Evolutionary conservation across 2,329 filamentous ascomycete species (phyloP).

Genomic region (Aspergillus floridensis): DNA sequence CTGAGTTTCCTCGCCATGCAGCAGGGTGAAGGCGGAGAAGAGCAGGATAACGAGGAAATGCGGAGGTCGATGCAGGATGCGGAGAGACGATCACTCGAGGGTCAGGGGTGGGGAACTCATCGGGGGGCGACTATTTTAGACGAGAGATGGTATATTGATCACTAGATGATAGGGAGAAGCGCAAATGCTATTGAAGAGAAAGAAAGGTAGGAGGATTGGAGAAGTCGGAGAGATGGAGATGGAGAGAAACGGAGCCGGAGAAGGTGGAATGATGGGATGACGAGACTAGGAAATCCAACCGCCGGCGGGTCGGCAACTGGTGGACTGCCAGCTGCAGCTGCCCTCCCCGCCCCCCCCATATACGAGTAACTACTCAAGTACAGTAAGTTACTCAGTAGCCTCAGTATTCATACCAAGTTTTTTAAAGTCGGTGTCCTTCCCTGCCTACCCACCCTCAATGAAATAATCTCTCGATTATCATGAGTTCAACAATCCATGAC

Average conservation of each 20-base stretch:
- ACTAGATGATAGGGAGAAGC: neutral
- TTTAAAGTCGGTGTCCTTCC: no score
- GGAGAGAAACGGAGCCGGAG: neutral
- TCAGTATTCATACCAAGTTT: no score
- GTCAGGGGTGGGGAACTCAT: slow-evolving; percentile 10
- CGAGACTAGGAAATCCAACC: neutral
- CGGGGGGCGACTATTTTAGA: neutral
- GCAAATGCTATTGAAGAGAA: neutral
- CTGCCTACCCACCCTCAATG: no score
- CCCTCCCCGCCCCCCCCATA: no score
- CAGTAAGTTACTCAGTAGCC: no score
- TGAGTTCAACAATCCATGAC: no score
- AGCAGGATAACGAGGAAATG: slow-evolving; percentile 17
- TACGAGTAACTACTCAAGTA: no score
- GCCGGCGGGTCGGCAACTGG: neutral
- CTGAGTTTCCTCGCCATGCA: slow-evolving; percentile 66
- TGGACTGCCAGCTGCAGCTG: no score
- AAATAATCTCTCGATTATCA: no score
- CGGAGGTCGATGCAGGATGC: slow-evolving; percentile 19
- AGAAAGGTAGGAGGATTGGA: neutral
- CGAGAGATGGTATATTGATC: neutral
- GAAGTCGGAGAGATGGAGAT: neutral
- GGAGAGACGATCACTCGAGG: slow-evolving; percentile 22
- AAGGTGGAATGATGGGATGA: neutral
- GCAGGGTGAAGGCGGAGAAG: slow-evolving; percentile 19